These are phyloP conservation scores for Cornus suecica DNA, from an alignment of 148 eudicot species.

Conservation along the genomic window DNA sequence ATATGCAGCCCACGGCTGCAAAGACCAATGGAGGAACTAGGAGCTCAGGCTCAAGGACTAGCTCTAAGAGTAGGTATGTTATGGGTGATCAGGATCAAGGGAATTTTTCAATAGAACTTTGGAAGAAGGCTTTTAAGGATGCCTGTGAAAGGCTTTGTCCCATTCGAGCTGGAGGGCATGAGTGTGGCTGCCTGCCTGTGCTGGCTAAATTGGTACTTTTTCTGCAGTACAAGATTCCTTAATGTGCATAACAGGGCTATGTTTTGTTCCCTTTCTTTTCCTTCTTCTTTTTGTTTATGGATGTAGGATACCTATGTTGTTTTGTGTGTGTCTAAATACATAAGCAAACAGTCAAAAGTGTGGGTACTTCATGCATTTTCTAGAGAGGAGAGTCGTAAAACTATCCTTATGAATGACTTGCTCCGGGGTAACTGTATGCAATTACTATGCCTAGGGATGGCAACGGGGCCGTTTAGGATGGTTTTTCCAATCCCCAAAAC, in stretches of 20 bases:
- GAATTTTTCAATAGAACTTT: constrained; percentile 63
- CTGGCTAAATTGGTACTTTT: constrained; percentile 60
- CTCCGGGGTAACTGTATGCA: neutral
- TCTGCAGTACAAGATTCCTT: neutral
- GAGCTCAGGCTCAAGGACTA: constrained; percentile 40
- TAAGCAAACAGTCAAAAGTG: neutral
- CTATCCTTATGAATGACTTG: neutral
- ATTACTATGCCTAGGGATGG: no score
- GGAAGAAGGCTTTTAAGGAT: constrained; percentile 92
- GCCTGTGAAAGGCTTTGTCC: constrained; percentile 95
- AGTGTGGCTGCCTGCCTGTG: constrained; percentile 88
- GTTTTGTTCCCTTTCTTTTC: neutral
- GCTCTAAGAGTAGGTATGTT: constrained; percentile 42
- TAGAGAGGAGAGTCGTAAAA: neutral
- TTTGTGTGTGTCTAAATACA: neutral
- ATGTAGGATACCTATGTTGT: neutral
- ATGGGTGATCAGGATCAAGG: constrained; percentile 86
- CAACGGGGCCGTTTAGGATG: no score
- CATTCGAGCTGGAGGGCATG: constrained; percentile 78
- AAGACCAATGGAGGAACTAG: constrained; percentile 43
- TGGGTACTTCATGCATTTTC: neutral
- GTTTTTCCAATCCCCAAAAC: no score
- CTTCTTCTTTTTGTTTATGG: neutral
- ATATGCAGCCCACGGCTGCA: constrained; percentile 70
- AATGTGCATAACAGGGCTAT: neutral